phyloP scores from a whole-genome alignment of 345 rosid species.

The Eucalyptus albens region DNA sequence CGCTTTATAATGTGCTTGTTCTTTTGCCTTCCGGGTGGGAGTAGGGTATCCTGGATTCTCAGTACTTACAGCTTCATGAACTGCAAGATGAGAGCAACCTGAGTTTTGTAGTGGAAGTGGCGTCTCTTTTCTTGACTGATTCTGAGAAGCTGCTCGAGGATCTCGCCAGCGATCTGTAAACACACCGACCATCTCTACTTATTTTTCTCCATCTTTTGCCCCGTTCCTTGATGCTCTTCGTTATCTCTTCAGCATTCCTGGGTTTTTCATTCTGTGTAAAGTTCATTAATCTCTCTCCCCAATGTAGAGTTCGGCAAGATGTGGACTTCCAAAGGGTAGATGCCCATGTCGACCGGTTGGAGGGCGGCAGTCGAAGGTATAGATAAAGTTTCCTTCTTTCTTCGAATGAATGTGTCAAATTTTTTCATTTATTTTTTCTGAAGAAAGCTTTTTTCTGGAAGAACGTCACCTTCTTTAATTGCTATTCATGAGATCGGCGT shows the following conservation, averaged over 20 bases:
- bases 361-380: constrained; percentile 97
- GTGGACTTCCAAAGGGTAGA: constrained; percentile 84
- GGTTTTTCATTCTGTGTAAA: not conserved
- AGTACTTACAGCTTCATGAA: constrained; percentile 77
- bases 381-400: not conserved
- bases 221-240: not conserved
- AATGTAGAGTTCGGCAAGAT: constrained; percentile 48
- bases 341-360: constrained; percentile 82
- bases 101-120: constrained; percentile 83
- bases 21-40: not conserved
- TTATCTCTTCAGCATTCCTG: not conserved
- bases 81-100: constrained; percentile 94
- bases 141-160: constrained; percentile 80
- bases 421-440: not conserved
- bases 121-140: constrained; percentile 83
- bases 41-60: constrained; percentile 75
- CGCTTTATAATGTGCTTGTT: not conserved
- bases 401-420: not conserved
- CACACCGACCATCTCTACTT: not conserved
- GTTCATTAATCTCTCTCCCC: not conserved
- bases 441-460: not conserved
- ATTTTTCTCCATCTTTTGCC: not conserved
- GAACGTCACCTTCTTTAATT: not conserved
- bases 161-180: constrained; percentile 60
- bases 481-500: not conserved